Percentiles rank a stretch among this genome's conserved stretches.
Conservation (phyloP, 306 rosid genomes). For the Sechiopsis laciniata region DNA sequence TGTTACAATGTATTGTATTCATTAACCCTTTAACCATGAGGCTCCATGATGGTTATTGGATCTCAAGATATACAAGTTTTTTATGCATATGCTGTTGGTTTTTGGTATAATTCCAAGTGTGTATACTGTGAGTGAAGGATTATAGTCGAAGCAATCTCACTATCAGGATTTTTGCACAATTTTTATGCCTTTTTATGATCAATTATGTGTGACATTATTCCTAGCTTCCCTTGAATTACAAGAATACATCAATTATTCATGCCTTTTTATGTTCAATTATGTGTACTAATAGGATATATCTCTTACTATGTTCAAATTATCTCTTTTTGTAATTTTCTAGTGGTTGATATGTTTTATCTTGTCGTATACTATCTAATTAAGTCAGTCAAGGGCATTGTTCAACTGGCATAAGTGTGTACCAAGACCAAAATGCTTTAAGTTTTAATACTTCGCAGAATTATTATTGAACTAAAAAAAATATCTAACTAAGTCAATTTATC, state of each 20-base stretch:
- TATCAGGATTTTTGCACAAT: background rate
- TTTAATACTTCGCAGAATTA: too few relatives aligned
- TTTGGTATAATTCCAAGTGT: too few relatives aligned
- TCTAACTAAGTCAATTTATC: background rate
- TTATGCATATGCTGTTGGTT: too few relatives aligned
- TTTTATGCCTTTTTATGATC: background rate
- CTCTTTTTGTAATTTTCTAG: background rate
- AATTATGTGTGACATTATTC: constrained; percentile 13
- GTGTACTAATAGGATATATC: background rate
- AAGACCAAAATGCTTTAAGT: too few relatives aligned
- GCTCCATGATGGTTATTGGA: too few relatives aligned
- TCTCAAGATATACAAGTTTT: too few relatives aligned
- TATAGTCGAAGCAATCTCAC: background rate
- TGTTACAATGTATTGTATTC: too few relatives aligned
- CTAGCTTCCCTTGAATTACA: constrained; percentile 12
- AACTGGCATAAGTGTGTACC: too few relatives aligned
- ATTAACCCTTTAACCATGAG: too few relatives aligned
- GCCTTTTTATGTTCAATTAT: too few relatives aligned
- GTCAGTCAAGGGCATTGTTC: too few relatives aligned
- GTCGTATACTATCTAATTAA: background rate
- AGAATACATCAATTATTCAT: constrained; percentile 9
- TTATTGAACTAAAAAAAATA: too few relatives aligned
- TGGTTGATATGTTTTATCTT: background rate
- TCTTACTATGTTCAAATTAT: background rate
- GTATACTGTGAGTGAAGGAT: constrained; percentile 14